Percentiles rank a stretch among this genome's conserved stretches.
Conservation (phyloP, 768 basidiomycete species). For the Cyclocybe aegerita region DNA sequence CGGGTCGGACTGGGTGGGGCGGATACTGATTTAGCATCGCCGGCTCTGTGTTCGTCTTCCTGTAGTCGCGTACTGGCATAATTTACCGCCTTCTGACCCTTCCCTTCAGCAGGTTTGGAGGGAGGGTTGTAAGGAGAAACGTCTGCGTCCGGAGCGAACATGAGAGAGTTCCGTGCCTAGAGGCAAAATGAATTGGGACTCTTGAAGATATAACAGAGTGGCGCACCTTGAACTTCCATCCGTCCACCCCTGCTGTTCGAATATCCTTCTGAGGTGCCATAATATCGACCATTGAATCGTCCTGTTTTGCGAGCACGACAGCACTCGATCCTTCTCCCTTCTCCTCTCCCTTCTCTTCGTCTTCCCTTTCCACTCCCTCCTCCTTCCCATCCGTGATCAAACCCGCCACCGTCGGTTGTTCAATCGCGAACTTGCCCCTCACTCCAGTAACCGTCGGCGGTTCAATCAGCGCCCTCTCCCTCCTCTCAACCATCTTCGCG, state of each 20-base stretch:
- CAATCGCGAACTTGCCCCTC: slow-evolving; percentile 64
- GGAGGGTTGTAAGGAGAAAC: slow-evolving; percentile 65
- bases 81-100: slow-evolving; percentile 62
- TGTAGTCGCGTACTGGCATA: slow-evolving; percentile 81
- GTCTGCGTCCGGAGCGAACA: slow-evolving; percentile 95
- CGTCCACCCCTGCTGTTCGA: slow-evolving; percentile 71
- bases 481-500: slow-evolving; percentile 61
- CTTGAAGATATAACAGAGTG: not conserved
- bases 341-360: slow-evolving; percentile 20
- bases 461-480: slow-evolving; percentile 74
- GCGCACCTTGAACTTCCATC: slow-evolving; percentile 78
- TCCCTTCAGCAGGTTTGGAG: slow-evolving; percentile 28
- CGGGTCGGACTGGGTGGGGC: slow-evolving; percentile 87
- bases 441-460: slow-evolving; percentile 62
- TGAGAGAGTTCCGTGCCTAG: slow-evolving; percentile 90
- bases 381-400: slow-evolving; percentile 43
- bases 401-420: slow-evolving; percentile 54
- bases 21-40: slow-evolving; percentile 41
- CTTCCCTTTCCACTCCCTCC: slow-evolving; percentile 24
- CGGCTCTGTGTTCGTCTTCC: slow-evolving; percentile 59
- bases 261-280: slow-evolving; percentile 81
- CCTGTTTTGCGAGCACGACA: slow-evolving; percentile 24
- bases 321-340: slow-evolving; percentile 19
- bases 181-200: not conserved
- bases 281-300: slow-evolving; percentile 49